A percentile compares a stretch with the other conserved stretches of the same genome.
These are phyloP conservation scores for Gymnopilus dilepis DNA, from an alignment of 768 basidiomycete genomes.

Conservation along the genomic window DNA sequence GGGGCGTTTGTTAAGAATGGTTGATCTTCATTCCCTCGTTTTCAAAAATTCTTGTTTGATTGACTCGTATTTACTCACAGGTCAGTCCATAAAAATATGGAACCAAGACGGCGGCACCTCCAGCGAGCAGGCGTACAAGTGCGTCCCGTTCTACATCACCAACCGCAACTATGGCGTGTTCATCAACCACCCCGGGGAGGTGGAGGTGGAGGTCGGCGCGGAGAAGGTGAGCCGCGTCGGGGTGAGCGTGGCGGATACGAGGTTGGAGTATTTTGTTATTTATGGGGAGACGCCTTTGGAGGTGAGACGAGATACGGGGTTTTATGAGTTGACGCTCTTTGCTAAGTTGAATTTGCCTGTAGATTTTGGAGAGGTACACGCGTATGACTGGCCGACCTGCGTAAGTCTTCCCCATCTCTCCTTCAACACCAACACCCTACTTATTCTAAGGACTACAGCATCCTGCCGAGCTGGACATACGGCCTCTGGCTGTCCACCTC, in stretches of 20 bases:
- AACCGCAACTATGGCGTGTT: conserved; percentile 78
- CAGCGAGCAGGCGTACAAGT: conserved; percentile 70
- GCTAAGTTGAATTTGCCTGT: not conserved
- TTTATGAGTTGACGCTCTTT: no score
- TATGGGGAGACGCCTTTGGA: conserved; percentile 71
- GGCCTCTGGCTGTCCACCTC: conserved; percentile 82
- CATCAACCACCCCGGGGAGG: conserved; percentile 77
- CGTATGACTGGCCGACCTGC: conserved; percentile 67
- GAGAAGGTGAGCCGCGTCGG: conserved; percentile 72
- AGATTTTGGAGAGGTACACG: conserved; percentile 68
- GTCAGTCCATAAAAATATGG: conserved; percentile 68
- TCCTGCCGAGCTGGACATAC: conserved; percentile 76
- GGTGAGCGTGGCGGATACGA: conserved; percentile 63
- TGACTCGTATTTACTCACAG: conserved; percentile 29
- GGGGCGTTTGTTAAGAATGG: conserved; percentile 80
- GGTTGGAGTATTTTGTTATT: conserved; percentile 74
- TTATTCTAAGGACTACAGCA: conserved; percentile 34
- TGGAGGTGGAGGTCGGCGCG: conserved; percentile 74
- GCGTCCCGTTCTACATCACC: conserved; percentile 71
- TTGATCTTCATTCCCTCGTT: conserved; percentile 32
- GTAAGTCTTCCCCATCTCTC: conserved; percentile 33
- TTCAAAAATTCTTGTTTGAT: conserved; percentile 14
- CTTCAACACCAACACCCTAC: no score
- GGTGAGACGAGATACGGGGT: no score
- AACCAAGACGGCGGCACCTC: conserved; percentile 80